phyloP scores from a whole-genome alignment of 78 protist species.

The Anaeramoeba flamelloides region DNA sequence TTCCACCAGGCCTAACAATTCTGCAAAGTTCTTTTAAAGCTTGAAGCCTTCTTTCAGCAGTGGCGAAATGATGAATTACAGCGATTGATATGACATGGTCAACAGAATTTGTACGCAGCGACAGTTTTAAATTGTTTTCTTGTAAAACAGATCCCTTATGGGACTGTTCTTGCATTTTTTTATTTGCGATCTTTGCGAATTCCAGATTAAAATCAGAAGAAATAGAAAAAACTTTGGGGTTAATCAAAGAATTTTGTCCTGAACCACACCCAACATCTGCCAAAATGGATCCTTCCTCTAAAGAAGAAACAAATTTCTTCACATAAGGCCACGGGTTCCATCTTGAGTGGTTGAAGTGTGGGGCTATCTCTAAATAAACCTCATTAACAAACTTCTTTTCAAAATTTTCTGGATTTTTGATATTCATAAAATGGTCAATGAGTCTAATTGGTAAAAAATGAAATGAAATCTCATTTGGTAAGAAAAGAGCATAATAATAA shows the following conservation, averaged over 20 bases:
- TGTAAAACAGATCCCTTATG: too few species aligned
- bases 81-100: slow-evolving; percentile 39
- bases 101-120: neutral
- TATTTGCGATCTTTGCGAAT: too few species aligned
- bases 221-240: neutral
- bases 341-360: slow-evolving; percentile 35
- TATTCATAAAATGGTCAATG: too few species aligned
- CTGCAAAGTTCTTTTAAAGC: slow-evolving; percentile 28
- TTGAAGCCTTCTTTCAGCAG: slow-evolving; percentile 13
- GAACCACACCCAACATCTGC: slow-evolving; percentile 52
- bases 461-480: too few species aligned
- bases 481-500: too few species aligned
- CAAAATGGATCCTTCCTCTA: neutral
- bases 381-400: slow-evolving; percentile 26
- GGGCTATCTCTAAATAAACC: slow-evolving; percentile 38
- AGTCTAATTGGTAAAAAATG: too few species aligned
- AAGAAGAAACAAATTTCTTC: slow-evolving; percentile 1
- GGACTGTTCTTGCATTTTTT: too few species aligned
- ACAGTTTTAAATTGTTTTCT: too few species aligned
- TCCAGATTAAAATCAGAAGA: too few species aligned
- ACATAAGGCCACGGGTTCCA: slow-evolving; percentile 40
- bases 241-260: slow-evolving; percentile 24
- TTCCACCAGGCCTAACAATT: slow-evolving; percentile 20
- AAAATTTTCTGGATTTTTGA: neutral
- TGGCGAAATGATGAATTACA: slow-evolving; percentile 37